Percentiles rank a stretch among this genome's conserved stretches.
Evolutionary conservation across 2,329 filamentous ascomycete genomes (phyloP).

Genomic region (Hypoxylon sp.): DNA sequence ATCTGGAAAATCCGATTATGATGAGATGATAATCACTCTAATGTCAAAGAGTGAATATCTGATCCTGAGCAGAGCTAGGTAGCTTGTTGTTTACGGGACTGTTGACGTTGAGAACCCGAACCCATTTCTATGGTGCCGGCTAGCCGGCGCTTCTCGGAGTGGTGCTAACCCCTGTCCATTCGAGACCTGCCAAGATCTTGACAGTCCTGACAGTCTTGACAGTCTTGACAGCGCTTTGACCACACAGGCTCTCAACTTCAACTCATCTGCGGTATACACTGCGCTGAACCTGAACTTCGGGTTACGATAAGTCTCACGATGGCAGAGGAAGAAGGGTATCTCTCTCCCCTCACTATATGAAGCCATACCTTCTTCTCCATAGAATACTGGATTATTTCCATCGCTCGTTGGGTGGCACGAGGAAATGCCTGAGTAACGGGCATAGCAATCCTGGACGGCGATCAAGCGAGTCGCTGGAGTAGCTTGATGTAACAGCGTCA

Average conservation of each 20-base stretch:
- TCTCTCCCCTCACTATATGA: not conserved
- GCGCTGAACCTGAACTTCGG: not conserved
- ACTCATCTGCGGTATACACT: slow-evolving; percentile 7
- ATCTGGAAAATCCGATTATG: not conserved
- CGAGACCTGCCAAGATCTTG: slow-evolving; percentile 41
- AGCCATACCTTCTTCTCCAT: not conserved
- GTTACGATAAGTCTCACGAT: not conserved
- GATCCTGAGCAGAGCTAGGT: slow-evolving; percentile 3
- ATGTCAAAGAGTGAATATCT: slow-evolving; percentile 4
- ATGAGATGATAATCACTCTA: slow-evolving; percentile 9
- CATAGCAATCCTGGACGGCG: slow-evolving; percentile 41
- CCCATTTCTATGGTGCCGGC: slow-evolving; percentile 31
- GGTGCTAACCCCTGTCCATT: slow-evolving; percentile 26
- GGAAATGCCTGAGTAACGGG: slow-evolving; percentile 22
- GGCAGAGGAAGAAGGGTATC: not conserved
- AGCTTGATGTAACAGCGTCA: slow-evolving; percentile 40
- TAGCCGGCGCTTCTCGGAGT: slow-evolving; percentile 13
- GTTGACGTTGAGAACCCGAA: slow-evolving; percentile 37
- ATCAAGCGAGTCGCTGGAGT: slow-evolving; percentile 45
- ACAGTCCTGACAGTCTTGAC: too few species aligned
- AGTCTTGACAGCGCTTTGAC: slow-evolving; percentile 35
- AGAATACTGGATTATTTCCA: not conserved
- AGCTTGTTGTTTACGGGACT: slow-evolving; percentile 12
- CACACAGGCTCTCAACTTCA: slow-evolving; percentile 21
- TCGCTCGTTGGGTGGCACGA: slow-evolving; percentile 18